phyloP scores from a whole-genome alignment of 1,284 basidiomycete genomes.

The Apiotrichum veenhuisii region DNA sequence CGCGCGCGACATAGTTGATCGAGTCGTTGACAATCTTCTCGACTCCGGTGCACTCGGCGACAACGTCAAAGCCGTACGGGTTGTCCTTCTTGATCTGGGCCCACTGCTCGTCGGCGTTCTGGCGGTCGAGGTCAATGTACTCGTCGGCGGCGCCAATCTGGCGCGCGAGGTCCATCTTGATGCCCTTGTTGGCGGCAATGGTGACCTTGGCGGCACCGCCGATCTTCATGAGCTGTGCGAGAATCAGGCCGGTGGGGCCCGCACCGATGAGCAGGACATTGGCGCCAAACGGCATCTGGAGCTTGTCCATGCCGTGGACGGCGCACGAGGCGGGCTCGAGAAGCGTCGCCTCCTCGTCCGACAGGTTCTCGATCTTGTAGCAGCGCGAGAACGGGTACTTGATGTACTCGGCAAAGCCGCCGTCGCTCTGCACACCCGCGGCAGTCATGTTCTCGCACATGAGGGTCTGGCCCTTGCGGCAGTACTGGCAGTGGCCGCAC shows the following conservation, averaged over 20 bases:
- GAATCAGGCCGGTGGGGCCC: constrained; percentile 70
- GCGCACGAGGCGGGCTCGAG: constrained; percentile 83
- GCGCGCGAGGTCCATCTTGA: constrained; percentile 77
- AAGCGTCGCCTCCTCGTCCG: constrained; percentile 83
- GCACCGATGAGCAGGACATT: constrained; percentile 67
- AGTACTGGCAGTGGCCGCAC: constrained; percentile 76
- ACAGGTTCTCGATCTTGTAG: constrained; percentile 76
- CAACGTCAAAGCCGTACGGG: constrained; percentile 81
- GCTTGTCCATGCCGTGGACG: constrained; percentile 80
- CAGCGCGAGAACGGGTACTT: constrained; percentile 65
- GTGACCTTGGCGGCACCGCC: constrained; percentile 72
- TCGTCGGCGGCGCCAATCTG: constrained; percentile 70
- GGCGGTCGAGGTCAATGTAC: constrained; percentile 75
- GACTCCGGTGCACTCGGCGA: constrained; percentile 80
- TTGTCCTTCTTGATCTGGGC: constrained; percentile 68
- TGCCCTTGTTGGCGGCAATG: constrained; percentile 76
- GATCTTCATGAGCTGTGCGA: constrained; percentile 77
- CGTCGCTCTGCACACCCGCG: constrained; percentile 68
- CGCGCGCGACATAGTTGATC: constrained; percentile 75
- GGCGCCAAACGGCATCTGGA: constrained; percentile 68
- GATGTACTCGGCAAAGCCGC: constrained; percentile 84
- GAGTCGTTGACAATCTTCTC: constrained; percentile 73
- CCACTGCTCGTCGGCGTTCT: constrained; percentile 74
- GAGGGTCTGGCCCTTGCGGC: constrained; percentile 67
- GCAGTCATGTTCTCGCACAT: constrained; percentile 75